Evolutionary conservation across 164 flowering plant genomes (phyloP).

Genomic region (Malania oleifera): DNA sequence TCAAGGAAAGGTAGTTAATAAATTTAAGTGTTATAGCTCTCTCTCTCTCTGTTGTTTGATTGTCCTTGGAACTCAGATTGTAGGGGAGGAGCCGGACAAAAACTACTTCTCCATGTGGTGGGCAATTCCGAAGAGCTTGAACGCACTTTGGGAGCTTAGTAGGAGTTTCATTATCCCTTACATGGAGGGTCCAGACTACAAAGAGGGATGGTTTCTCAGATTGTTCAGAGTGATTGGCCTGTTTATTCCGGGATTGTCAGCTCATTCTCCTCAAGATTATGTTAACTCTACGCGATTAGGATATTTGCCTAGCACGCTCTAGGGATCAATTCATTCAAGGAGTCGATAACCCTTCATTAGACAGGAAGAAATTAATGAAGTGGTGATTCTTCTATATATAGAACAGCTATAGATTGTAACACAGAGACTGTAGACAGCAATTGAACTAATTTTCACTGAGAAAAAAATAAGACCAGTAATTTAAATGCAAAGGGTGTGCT

Average conservation of each 20-base stretch:
- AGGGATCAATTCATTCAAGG: neutral
- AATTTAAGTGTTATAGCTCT: neutral
- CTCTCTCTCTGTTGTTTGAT: conserved; percentile 7
- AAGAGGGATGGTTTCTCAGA: conserved; percentile 45
- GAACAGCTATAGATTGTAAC: no score
- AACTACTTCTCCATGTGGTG: conserved; percentile 55
- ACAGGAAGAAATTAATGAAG: no score
- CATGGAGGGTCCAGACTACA: conserved; percentile 38
- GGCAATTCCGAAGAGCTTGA: conserved; percentile 42
- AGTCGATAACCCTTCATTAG: no score
- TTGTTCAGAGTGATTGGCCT: conserved; percentile 42
- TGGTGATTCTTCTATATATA: no score
- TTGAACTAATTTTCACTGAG: no score
- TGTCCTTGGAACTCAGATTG: conserved; percentile 24
- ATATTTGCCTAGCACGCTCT: conserved; percentile 4
- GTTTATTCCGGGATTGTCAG: conserved; percentile 55
- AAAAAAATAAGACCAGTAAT: no score
- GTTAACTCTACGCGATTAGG: conserved; percentile 49
- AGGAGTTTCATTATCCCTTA: conserved; percentile 46
- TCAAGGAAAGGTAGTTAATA: conserved; percentile 66
- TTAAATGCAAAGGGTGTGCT: no score
- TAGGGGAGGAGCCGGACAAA: conserved; percentile 62
- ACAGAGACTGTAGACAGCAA: no score
- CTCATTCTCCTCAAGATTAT: conserved; percentile 58
- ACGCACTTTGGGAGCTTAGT: conserved; percentile 60